Conservation (phyloP, 352 stramenopile species). For the Thalassiosira hispida region DNA sequence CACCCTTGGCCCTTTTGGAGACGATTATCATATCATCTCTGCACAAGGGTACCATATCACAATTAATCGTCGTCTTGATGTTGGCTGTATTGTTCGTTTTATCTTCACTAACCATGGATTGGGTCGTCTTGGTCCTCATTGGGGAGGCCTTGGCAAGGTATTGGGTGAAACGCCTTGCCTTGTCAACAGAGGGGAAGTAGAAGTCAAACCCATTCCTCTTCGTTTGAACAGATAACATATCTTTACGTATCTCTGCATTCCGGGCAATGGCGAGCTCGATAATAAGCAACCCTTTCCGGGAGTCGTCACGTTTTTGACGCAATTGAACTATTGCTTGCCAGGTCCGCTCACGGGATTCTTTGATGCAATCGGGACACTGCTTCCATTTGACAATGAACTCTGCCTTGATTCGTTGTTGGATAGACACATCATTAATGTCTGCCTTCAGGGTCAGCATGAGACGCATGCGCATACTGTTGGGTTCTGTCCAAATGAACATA, state of each 20-base stretch:
- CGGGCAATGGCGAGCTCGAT: constrained; percentile 99
- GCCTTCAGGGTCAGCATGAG: constrained; percentile 95
- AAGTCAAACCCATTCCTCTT: constrained; percentile 99
- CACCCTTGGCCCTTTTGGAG: constrained; percentile 61
- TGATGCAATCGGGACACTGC: constrained; percentile 98
- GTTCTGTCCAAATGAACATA: constrained; percentile 99
- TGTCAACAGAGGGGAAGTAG: constrained; percentile 96
- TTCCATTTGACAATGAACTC: constrained; percentile 98
- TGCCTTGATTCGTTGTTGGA: constrained; percentile 99
- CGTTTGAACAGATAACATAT: constrained; percentile 96
- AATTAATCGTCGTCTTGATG: constrained; percentile 98
- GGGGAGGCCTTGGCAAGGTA: constrained; percentile 96
- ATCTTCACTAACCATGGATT: constrained; percentile 98
- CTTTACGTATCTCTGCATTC: constrained; percentile 87
- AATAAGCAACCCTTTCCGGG: constrained; percentile 99
- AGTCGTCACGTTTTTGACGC: constrained; percentile 88
- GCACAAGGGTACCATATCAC: constrained; percentile 98
- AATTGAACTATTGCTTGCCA: constrained; percentile 99
- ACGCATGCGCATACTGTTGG: constrained; percentile 97
- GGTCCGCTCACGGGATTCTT: constrained; percentile 91
- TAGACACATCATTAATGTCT: constrained; percentile 95
- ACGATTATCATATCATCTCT: constrained; percentile 91
- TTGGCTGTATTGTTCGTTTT: constrained; percentile 98
- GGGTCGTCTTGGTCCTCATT: constrained; percentile 93
- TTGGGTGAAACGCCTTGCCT: constrained; percentile 95